These are phyloP conservation scores for Thelonectria blattea DNA, from an alignment of 2,329 filamentous ascomycete genomes.

Conservation along the genomic window DNA sequence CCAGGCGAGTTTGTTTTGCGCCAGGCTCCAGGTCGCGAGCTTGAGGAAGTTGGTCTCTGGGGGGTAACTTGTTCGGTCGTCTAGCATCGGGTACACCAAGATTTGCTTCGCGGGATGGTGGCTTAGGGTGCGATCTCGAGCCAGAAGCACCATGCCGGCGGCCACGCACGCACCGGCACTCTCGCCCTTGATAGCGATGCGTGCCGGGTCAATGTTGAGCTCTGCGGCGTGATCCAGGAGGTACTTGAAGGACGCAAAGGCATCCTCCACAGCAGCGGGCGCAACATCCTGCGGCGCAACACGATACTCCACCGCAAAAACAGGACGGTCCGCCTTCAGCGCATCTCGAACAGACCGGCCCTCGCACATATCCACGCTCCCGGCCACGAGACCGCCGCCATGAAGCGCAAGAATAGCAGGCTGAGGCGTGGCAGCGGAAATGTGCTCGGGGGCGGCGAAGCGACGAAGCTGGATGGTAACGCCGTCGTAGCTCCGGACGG, in stretches of 20 bases:
- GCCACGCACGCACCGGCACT: slow-evolving; percentile 30
- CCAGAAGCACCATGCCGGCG: slow-evolving; percentile 21
- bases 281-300: slow-evolving; percentile 29
- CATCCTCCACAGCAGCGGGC: slow-evolving; percentile 26
- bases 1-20: slow-evolving; percentile 24
- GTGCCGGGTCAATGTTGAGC: slow-evolving; percentile 24
- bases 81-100: slow-evolving; percentile 28
- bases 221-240: slow-evolving; percentile 22
- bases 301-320: slow-evolving; percentile 33
- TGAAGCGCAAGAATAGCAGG: slow-evolving; percentile 26
- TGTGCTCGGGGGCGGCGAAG: slow-evolving; percentile 19
- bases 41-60: slow-evolving; percentile 18
- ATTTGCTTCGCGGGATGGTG: slow-evolving; percentile 28
- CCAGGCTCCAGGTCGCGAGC: slow-evolving; percentile 18
- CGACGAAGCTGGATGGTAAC: slow-evolving; percentile 22
- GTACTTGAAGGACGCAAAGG: slow-evolving; percentile 26
- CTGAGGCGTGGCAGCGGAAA: slow-evolving; percentile 15
- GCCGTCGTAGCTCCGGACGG: slow-evolving; percentile 25
- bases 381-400: slow-evolving; percentile 28
- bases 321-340: slow-evolving; percentile 12
- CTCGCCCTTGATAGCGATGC: slow-evolving; percentile 28
- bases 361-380: slow-evolving; percentile 8
- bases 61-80: slow-evolving; percentile 21
- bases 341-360: slow-evolving; percentile 12
- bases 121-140: slow-evolving; percentile 22